Evolutionary conservation across 257 asterid genomes (phyloP).

Genomic region (Solanum commersonii): DNA sequence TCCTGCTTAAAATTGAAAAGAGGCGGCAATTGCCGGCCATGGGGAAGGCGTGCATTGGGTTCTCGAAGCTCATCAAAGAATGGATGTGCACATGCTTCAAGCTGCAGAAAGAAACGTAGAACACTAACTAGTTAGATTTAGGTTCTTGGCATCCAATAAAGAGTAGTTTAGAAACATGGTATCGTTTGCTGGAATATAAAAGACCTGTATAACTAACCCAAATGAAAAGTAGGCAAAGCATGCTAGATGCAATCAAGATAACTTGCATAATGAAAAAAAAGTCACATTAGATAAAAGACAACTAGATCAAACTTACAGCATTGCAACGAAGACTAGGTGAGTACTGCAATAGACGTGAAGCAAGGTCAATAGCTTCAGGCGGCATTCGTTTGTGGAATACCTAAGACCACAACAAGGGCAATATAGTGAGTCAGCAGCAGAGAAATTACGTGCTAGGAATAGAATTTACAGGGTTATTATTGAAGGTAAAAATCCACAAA

Average conservation of each 20-base stretch:
- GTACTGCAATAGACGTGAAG: conserved; percentile 88
- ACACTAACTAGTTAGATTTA: neutral
- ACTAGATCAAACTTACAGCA: conserved; percentile 49
- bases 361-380: conserved; percentile 93
- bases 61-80: conserved; percentile 95
- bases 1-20: conserved; percentile 90
- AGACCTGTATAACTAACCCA: neutral
- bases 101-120: conserved; percentile 39
- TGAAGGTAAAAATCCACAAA: neutral
- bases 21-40: conserved; percentile 80
- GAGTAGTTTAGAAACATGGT: neutral
- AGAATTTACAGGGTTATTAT: neutral
- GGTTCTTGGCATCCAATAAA: neutral
- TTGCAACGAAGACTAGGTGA: conserved; percentile 97
- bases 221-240: neutral
- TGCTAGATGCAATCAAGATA: neutral
- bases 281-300: neutral
- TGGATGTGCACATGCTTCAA: conserved; percentile 77
- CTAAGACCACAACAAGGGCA: conserved; percentile 17
- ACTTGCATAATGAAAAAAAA: neutral
- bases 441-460: neutral
- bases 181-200: neutral
- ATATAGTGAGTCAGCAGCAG: neutral
- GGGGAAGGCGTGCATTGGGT: conserved; percentile 70
- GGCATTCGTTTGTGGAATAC: conserved; percentile 94